Conservation (phyloP, 2,329 filamentous ascomycete genomes). For the Lomentospora prolificans region DNA sequence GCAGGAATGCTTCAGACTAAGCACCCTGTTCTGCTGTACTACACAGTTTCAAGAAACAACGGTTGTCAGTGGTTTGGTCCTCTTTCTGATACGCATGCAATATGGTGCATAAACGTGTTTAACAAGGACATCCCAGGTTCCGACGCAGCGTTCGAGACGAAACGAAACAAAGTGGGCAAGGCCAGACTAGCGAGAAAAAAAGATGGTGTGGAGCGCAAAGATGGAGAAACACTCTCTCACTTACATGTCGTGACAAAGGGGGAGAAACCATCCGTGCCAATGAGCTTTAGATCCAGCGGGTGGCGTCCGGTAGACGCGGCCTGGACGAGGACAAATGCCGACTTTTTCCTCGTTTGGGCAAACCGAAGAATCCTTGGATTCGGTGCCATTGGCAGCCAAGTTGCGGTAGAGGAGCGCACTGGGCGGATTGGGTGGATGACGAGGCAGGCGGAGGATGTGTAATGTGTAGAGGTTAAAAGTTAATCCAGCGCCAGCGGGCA, state of each 20-base stretch:
- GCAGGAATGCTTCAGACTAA: constrained; percentile 31
- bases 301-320: constrained; percentile 39
- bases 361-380: constrained; percentile 43
- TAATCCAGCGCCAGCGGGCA: not conserved
- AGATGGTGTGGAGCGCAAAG: not conserved
- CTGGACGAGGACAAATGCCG: constrained; percentile 50
- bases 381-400: not conserved
- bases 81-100: not conserved
- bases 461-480: not conserved
- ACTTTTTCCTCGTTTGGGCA: constrained; percentile 41
- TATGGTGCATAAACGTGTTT: constrained; percentile 3
- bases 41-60: constrained; percentile 6
- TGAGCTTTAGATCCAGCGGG: constrained; percentile 54
- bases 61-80: constrained; percentile 4
- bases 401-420: not conserved
- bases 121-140: not conserved
- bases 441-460: not conserved
- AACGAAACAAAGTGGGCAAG: not conserved
- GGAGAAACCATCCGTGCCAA: constrained; percentile 57
- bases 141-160: not conserved
- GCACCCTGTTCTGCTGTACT: constrained; percentile 36
- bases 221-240: constrained; percentile 20
- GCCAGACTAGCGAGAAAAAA: not conserved
- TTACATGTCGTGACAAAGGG: constrained; percentile 50
- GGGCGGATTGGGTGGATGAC: not conserved